A percentile compares a stretch with the other conserved stretches of the same genome.
These are phyloP conservation scores for Globisporangium okanoganense DNA, from an alignment of 352 stramenopile species.

Conservation along the genomic window DNA sequence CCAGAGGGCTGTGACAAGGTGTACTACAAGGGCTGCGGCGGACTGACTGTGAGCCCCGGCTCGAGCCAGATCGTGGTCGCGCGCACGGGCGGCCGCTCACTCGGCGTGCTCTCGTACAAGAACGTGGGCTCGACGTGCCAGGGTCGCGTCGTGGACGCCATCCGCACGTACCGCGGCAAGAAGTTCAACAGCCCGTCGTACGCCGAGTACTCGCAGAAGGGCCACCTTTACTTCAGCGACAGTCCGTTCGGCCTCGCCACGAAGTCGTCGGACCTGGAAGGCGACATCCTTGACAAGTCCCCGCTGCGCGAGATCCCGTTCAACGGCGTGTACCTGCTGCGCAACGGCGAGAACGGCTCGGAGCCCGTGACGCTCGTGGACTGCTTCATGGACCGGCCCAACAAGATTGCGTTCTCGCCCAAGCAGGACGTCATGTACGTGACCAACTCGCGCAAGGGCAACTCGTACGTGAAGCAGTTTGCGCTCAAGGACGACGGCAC, in stretches of 20 bases:
- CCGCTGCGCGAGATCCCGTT: slow-evolving; percentile 72
- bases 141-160: slow-evolving; percentile 70
- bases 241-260: slow-evolving; percentile 72
- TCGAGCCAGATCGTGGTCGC: slow-evolving; percentile 70
- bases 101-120: slow-evolving; percentile 72
- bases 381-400: slow-evolving; percentile 73
- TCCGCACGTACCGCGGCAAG: slow-evolving; percentile 67
- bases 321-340: slow-evolving; percentile 74
- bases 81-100: slow-evolving; percentile 66
- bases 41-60: slow-evolving; percentile 61
- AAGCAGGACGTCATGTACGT: slow-evolving; percentile 74
- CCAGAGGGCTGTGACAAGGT: slow-evolving; percentile 57
- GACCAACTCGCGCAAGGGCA: slow-evolving; percentile 70
- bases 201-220: slow-evolving; percentile 54
- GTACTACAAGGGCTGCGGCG: slow-evolving; percentile 76
- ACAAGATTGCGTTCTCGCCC: slow-evolving; percentile 81
- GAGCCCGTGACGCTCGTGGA: slow-evolving; percentile 51
- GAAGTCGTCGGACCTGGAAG: slow-evolving; percentile 50
- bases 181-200: slow-evolving; percentile 78
- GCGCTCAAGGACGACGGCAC: slow-evolving; percentile 49
- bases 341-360: slow-evolving; percentile 36
- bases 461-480: slow-evolving; percentile 80
- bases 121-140: slow-evolving; percentile 40
- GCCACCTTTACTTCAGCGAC: slow-evolving; percentile 79
- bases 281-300: slow-evolving; percentile 62